Conservation (phyloP, 768 basidiomycete genomes). For the Lyophyllum shimeji region DNA sequence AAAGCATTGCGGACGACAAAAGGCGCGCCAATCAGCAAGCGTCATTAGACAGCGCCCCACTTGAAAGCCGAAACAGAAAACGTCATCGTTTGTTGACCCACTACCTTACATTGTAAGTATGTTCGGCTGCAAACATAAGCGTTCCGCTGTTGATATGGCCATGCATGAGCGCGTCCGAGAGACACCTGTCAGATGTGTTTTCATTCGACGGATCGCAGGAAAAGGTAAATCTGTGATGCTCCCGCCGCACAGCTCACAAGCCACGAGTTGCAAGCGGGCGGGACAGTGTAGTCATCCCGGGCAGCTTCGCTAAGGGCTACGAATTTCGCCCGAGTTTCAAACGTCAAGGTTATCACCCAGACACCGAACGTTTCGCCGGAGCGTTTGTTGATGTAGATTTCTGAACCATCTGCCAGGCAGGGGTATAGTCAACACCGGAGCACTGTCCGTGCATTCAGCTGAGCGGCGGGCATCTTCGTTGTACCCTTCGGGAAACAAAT, state of each 20-base stretch:
- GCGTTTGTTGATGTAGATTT: not conserved
- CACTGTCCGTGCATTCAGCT: not conserved
- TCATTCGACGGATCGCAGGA: not conserved
- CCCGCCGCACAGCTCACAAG: no score
- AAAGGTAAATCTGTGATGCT: not conserved
- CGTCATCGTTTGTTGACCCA: not conserved
- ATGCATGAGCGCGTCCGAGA: not conserved
- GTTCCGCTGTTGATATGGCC: not conserved
- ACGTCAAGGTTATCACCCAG: no score
- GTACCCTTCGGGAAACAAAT: not conserved
- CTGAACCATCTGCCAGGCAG: not conserved
- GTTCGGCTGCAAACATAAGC: not conserved
- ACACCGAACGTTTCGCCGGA: not conserved
- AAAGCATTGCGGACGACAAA: not conserved
- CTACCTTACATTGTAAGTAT: not conserved
- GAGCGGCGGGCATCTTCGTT: no score
- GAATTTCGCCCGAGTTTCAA: not conserved
- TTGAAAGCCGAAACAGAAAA: not conserved
- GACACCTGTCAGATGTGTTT: not conserved
- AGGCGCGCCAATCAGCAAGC: not conserved
- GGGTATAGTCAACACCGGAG: not conserved
- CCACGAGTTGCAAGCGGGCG: not conserved
- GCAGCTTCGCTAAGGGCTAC: not conserved
- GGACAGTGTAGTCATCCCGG: not conserved
- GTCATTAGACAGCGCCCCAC: not conserved